phyloP scores from a whole-genome alignment of 495 filamentous ascomycete species.

The Bombardia bombarda region DNA sequence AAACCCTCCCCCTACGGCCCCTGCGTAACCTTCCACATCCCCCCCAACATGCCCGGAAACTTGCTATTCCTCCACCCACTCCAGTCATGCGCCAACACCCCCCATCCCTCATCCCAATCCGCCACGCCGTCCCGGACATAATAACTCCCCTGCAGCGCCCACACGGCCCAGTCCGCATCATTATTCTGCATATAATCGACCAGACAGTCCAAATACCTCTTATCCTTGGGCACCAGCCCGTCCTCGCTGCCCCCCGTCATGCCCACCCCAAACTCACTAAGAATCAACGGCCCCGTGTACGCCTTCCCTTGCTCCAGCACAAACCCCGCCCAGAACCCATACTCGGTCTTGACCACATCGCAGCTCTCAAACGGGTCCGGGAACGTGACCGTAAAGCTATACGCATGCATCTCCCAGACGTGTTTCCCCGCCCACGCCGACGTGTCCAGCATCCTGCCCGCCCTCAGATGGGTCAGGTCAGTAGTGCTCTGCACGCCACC shows the following conservation, averaged over 20 bases:
- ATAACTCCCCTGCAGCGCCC: slow-evolving; percentile 43
- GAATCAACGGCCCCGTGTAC: slow-evolving; percentile 39
- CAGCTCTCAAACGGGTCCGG: slow-evolving; percentile 30
- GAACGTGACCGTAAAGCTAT: slow-evolving; percentile 40
- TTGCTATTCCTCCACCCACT: slow-evolving; percentile 34
- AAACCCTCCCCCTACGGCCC: slow-evolving; percentile 17
- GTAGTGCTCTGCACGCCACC: slow-evolving; percentile 37
- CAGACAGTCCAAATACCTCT: slow-evolving; percentile 34
- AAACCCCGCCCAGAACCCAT: slow-evolving; percentile 35
- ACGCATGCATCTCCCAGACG: slow-evolving; percentile 47
- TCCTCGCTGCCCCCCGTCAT: slow-evolving; percentile 28
- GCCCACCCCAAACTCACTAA: slow-evolving; percentile 44
- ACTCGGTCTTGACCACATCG: slow-evolving; percentile 27
- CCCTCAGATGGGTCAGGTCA: slow-evolving; percentile 36
- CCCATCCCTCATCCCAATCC: slow-evolving; percentile 37
- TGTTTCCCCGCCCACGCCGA: slow-evolving; percentile 33
- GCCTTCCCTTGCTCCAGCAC: slow-evolving; percentile 32
- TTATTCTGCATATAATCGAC: slow-evolving; percentile 35
- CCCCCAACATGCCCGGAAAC: slow-evolving; percentile 24
- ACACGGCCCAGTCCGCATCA: slow-evolving; percentile 44
- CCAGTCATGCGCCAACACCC: slow-evolving; percentile 37
- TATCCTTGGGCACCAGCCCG: slow-evolving; percentile 26
- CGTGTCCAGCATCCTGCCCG: slow-evolving; percentile 28
- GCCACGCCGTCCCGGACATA: slow-evolving; percentile 37
- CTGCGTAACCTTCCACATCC: slow-evolving; percentile 37